phyloP scores from a whole-genome alignment of 2,329 filamentous ascomycete genomes.

The Penicillium frequentans region DNA sequence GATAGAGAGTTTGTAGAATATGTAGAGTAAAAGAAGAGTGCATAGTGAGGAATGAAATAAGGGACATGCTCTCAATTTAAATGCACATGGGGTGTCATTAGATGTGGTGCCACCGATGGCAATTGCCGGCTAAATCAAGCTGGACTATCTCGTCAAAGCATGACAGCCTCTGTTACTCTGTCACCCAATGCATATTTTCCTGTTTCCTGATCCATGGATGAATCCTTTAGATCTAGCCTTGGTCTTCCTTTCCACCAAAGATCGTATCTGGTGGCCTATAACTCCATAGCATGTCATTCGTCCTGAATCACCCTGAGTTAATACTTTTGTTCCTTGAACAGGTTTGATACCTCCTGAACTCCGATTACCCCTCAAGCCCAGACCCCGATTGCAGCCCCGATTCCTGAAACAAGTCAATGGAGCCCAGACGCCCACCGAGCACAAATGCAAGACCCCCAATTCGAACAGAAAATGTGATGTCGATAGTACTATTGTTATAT shows the following conservation, averaged over 20 bases:
- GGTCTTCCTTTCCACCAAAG: neutral
- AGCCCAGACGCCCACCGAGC: neutral
- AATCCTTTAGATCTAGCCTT: neutral
- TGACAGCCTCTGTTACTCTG: neutral
- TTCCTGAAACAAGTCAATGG: neutral
- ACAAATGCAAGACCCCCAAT: neutral
- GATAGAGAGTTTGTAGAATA: neutral
- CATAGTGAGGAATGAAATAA: neutral
- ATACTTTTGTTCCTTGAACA: neutral
- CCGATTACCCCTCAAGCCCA: neutral
- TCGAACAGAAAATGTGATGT: neutral
- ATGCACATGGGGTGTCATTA: neutral
- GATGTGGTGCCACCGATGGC: conserved; percentile 14
- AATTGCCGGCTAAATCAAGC: neutral
- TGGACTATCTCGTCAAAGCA: neutral
- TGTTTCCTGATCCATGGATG: neutral
- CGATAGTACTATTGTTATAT: neutral
- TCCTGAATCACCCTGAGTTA: neutral
- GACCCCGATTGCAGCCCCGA: neutral
- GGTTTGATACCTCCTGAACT: neutral
- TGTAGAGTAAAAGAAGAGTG: neutral
- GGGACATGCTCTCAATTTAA: neutral
- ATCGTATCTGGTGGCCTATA: neutral
- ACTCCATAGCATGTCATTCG: neutral
- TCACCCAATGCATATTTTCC: neutral